Evolutionary conservation across 345 rosid species (phyloP), one percentile per base, ranked within the genome.

Genomic region (Eucalyptus polyanthemos): DNA sequence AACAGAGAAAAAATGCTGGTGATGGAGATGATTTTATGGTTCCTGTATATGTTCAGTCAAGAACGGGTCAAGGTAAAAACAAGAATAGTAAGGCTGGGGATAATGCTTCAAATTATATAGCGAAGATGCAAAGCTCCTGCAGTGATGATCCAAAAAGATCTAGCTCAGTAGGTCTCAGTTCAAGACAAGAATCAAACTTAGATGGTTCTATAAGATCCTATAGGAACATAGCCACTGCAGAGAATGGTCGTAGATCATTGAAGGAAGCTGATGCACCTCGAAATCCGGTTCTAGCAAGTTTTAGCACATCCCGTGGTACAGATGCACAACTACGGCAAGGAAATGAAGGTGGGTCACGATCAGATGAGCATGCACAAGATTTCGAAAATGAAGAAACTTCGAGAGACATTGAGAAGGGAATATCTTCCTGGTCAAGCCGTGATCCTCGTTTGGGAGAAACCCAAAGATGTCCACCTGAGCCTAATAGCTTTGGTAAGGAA

Each of bases 11-110:
- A 91, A 92, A 91, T 88, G 87, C 87, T 6, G 93, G 94, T 72
- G 96, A 95, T 90, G 99, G 95, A 89, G 99, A 95, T 87, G 98
- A 96, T 91, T 97, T 94, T 58, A 91, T 89, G 29, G 99, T 97
- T 92, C 97, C 99, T 9, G 95, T 96, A 45, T 96, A 88, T 90
- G 86, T 92, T 86, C 94, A 91, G 54, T 92, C 96, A 3, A 93
- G 90, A 91, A 87, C 27, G 15, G 92, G 51, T 76, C 94, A 90
- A 86, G 86, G 54, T 25, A 94, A 89, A 90, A 88, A 58, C 83
- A 92, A 89, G 89, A 91, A 88, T 76, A 91, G 91, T 51, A 62
- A 85, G 87, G 91, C 91, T 83, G 87, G 42, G 69, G 94, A 91
- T 21, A 80, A 86, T 8, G 65, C 45, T 88, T 40, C 91, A 50